Percentiles rank a stretch among this genome's conserved stretches.
phyloP scores from a whole-genome alignment of 2,329 filamentous ascomycete species.

The Sporothrix dimorphospora region DNA sequence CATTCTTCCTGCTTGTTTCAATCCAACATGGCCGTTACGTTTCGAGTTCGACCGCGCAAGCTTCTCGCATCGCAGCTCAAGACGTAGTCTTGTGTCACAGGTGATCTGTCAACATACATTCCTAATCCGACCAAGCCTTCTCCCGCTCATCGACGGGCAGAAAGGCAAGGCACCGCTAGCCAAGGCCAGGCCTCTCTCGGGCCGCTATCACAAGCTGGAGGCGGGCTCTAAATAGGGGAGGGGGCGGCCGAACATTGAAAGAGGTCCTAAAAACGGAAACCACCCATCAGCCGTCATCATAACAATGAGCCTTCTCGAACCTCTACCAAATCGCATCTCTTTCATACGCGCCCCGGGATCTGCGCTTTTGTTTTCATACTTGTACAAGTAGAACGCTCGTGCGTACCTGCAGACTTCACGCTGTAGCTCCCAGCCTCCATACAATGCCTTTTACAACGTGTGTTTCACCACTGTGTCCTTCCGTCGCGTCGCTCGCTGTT shows the following conservation, averaged over 20 bases:
- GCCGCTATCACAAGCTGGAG: conserved; percentile 6
- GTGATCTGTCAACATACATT: conserved; percentile 2
- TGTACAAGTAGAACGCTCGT: background rate
- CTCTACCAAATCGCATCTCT: background rate
- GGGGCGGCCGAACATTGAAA: background rate
- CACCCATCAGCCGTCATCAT: background rate
- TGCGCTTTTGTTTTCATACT: background rate
- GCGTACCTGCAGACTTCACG: background rate
- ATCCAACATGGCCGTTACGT: background rate
- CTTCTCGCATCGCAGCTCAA: background rate
- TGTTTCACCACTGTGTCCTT: background rate
- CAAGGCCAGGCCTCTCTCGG: conserved; percentile 2
- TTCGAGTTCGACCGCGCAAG: background rate
- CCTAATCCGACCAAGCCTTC: background rate
- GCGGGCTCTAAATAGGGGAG: background rate
- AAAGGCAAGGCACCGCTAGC: background rate
- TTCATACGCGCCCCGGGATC: background rate
- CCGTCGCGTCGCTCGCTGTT: background rate
- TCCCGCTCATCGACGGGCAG: background rate
- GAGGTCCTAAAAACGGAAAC: background rate
- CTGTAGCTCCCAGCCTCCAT: background rate
- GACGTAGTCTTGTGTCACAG: too few species aligned
- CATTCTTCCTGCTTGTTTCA: too few species aligned
- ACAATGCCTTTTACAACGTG: background rate
- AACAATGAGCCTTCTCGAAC: background rate